These are phyloP conservation scores for Phytophthora pluvialis DNA, from an alignment of 352 stramenopile genomes.

Conservation along the genomic window DNA sequence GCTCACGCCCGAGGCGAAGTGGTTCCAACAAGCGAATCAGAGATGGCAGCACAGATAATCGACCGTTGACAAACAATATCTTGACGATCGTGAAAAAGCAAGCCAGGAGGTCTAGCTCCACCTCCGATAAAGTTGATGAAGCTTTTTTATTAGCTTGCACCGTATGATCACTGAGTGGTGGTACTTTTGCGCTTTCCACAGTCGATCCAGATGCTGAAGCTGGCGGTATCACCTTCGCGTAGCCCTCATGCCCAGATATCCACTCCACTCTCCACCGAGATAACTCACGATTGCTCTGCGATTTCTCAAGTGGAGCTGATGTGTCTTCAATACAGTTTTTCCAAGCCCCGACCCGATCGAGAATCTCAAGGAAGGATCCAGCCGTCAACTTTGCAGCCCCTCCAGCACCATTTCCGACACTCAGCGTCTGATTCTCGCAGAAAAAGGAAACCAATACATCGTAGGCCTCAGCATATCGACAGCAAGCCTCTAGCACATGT, in stretches of 20 bases:
- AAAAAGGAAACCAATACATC: conserved; percentile 52
- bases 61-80: conserved; percentile 80
- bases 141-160: conserved; percentile 9
- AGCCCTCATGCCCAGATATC: conserved; percentile 17
- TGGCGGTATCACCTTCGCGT: conserved; percentile 32
- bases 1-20: conserved; percentile 53
- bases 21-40: conserved; percentile 74
- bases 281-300: no score
- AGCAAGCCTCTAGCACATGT: conserved; percentile 61
- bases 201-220: background rate
- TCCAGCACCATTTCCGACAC: conserved; percentile 27
- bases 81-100: conserved; percentile 87
- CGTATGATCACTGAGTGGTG: background rate
- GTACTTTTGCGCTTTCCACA: background rate
- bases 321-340: background rate
- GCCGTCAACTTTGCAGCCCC: conserved; percentile 26
- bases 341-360: conserved; percentile 41
- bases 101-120: conserved; percentile 81
- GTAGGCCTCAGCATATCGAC: conserved; percentile 54
- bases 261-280: conserved; percentile 39
- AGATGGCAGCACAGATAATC: conserved; percentile 49
- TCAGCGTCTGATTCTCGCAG: conserved; percentile 38
- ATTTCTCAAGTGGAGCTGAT: no score
- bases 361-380: conserved; percentile 36
- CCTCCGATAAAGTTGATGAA: conserved; percentile 20